These are phyloP conservation scores for Leccinum variicolor DNA, from an alignment of 768 basidiomycete species.

Conservation along the genomic window DNA sequence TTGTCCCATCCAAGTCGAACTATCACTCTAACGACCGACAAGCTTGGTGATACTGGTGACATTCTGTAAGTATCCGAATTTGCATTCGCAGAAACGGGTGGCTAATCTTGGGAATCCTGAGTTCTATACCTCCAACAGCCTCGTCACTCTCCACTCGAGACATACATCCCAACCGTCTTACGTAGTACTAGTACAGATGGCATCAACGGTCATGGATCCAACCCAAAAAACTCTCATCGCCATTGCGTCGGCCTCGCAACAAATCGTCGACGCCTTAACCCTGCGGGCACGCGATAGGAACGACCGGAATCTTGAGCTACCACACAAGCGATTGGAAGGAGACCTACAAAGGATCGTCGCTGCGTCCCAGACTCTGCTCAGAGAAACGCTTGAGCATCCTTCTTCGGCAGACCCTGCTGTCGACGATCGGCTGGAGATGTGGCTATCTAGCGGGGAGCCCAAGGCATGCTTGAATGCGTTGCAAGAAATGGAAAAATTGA, in stretches of 20 bases:
- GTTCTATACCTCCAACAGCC: too few relatives aligned
- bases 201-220: not conserved
- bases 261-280: not conserved
- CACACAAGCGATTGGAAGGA: not conserved
- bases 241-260: not conserved
- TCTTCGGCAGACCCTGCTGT: not conserved
- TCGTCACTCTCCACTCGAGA: too few relatives aligned
- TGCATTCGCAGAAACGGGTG: too few relatives aligned
- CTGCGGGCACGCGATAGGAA: not conserved
- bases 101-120: too few relatives aligned
- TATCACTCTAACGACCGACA: too few relatives aligned
- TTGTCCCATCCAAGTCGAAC: too few relatives aligned
- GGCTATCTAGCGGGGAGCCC: not conserved
- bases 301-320: not conserved
- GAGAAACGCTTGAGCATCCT: not conserved
- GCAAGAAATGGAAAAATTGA: not conserved
- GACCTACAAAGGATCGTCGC: not conserved
- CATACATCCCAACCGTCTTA: not conserved
- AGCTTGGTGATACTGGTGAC: too few relatives aligned
- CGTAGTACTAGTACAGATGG: too few relatives aligned
- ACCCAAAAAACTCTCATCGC: not conserved
- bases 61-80: too few relatives aligned
- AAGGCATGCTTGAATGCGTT: not conserved
- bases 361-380: not conserved
- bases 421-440: not conserved